Base-by-base conservation (phyloP, 1,284 basidiomycete species). In the Moniliella sp. region DNA sequence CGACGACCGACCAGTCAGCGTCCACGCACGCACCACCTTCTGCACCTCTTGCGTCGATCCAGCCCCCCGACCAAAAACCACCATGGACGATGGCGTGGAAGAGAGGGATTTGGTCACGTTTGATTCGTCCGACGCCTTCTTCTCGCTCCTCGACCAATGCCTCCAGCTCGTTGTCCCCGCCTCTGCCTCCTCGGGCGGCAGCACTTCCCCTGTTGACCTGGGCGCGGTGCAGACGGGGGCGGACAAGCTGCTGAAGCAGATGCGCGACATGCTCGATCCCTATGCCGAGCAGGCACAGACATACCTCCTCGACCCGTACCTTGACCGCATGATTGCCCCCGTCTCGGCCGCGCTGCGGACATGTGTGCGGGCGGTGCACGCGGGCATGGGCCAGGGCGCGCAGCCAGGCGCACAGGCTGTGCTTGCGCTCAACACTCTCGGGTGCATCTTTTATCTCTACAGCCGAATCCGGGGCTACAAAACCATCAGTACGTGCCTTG, bases 391-490 rank as follows among this genome's bases (percentile, higher is more conserved):
- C 2, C 30, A 13, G 19, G 4, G 5, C 4, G 1, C 8, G 21
- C 13, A 1, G 32, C 30, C 3, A 7, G 19, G 5, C 14, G 13
- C 9, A n/a, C 9, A 27, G 39, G 13, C 17, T 18, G 18, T 11
- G 3, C 21, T n/a, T 13, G 12, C 19, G 5, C 62, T 76, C 4
- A 60, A 66, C 19, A 66, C 68, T 28, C 48, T 82, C 10, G 67
- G 78, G 0, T 59, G 64, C 25, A 64, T 88, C 10, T 57, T 94
- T 28, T 86, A 93, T 61, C 66, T 68, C 52, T 80, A 83, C 50
- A 71, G 81, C 56, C 94, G 86, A 59, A 78, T 76, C 28, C 69
- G 91, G 39, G 88, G 91, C 15, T 74, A 78, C 63, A 97, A 97
- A 65, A 75, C 76, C 3, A 78, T 93, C 61, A 73, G 84, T 88